These are phyloP conservation scores for Chlorophyllum brunneum DNA, from an alignment of 768 basidiomycete genomes.

Conservation along the genomic window DNA sequence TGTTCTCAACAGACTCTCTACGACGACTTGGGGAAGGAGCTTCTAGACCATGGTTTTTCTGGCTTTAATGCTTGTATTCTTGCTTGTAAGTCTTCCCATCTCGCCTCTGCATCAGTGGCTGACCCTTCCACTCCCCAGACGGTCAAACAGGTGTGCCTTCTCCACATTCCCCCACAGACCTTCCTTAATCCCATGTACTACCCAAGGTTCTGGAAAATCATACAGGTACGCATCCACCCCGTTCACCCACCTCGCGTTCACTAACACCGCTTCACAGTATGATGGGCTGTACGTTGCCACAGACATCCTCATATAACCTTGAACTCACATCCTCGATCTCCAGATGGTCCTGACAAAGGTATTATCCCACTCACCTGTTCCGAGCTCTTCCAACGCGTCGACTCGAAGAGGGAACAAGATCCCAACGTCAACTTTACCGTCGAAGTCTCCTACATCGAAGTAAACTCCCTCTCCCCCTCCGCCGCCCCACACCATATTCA, in stretches of 20 bases:
- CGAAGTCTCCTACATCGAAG: conserved; percentile 98
- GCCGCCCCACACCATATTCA: neutral
- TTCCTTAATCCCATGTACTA: neutral
- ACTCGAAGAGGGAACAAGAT: conserved; percentile 56
- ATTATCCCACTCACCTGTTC: conserved; percentile 96
- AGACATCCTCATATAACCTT: conserved; percentile 3
- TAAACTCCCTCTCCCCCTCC: conserved; percentile 20
- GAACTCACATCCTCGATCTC: neutral
- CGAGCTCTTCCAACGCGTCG: conserved; percentile 86
- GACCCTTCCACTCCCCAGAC: conserved; percentile 31
- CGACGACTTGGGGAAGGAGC: conserved; percentile 89
- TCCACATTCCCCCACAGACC: neutral
- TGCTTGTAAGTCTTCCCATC: conserved; percentile 73
- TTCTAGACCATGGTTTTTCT: conserved; percentile 92
- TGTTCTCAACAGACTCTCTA: conserved; percentile 94
- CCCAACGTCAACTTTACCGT: conserved; percentile 79
- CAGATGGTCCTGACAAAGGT: conserved; percentile 93
- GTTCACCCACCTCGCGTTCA: conserved; percentile 7
- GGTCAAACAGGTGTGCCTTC: conserved; percentile 74
- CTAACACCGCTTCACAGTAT: conserved; percentile 70
- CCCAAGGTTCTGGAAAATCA: conserved; percentile 85
- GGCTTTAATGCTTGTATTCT: conserved; percentile 99
- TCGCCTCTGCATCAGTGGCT: neutral
- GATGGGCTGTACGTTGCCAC: conserved; percentile 81
- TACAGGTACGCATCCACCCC: conserved; percentile 59